Percentiles rank a stretch among this genome's conserved stretches.
phyloP scores from a whole-genome alignment of 768 basidiomycete genomes.

The Kwoniella sp. region DNA sequence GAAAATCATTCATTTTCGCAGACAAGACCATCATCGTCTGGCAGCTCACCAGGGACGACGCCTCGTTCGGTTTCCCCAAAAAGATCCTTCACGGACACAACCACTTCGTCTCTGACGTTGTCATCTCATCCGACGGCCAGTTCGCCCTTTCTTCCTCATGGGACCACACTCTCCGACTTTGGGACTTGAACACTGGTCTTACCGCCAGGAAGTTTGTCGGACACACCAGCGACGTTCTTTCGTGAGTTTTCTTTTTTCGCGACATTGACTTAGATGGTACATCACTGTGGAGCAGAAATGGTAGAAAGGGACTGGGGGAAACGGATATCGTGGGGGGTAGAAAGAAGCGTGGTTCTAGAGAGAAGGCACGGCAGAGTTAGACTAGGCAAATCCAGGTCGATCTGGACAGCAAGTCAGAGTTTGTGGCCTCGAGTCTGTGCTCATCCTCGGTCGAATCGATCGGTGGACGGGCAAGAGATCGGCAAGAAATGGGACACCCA shows the following conservation, averaged over 20 bases:
- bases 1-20: slow-evolving; percentile 52
- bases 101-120: slow-evolving; percentile 98
- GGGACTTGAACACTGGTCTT: slow-evolving; percentile 96
- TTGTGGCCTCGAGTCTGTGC: too few species aligned
- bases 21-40: slow-evolving; percentile 99
- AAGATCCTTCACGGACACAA: slow-evolving; percentile 97
- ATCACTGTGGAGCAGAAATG: neutral
- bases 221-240: slow-evolving; percentile 95
- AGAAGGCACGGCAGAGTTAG: too few species aligned
- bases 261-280: too few species aligned
- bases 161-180: slow-evolving; percentile 99
- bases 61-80: slow-evolving; percentile 87
- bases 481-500: too few species aligned
- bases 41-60: slow-evolving; percentile 84
- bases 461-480: too few species aligned
- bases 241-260: slow-evolving; percentile 53
- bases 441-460: too few species aligned
- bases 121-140: slow-evolving; percentile 98
- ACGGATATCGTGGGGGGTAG: neutral
- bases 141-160: slow-evolving; percentile 98
- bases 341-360: too few species aligned
- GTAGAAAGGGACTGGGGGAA: neutral
- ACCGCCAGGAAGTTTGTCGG: slow-evolving; percentile 98
- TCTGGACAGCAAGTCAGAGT: too few species aligned
- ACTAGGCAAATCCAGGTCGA: too few species aligned